phyloP scores from a whole-genome alignment of 2,329 filamentous ascomycete genomes.

The Penicillium fuscoglaucum region DNA sequence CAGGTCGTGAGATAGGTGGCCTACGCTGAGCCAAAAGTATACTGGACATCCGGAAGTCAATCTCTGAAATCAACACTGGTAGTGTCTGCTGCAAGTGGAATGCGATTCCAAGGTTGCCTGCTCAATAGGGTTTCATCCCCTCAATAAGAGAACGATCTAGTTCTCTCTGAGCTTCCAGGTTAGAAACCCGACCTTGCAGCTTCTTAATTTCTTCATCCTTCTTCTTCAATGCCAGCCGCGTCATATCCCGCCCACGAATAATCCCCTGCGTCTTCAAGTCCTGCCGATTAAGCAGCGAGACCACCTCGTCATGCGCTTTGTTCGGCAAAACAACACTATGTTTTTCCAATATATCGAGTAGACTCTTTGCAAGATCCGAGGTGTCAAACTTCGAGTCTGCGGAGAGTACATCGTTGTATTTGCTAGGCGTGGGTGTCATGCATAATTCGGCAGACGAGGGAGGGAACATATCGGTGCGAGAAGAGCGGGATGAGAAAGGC shows the following conservation, averaged over 20 bases:
- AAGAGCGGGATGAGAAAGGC: slow-evolving; percentile 13
- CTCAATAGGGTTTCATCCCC: background rate
- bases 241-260: slow-evolving; percentile 64
- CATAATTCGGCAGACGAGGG: slow-evolving; percentile 33
- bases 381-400: slow-evolving; percentile 21
- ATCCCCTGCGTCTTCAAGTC: slow-evolving; percentile 62
- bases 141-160: slow-evolving; percentile 51
- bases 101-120: background rate
- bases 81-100: background rate
- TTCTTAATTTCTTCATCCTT: slow-evolving; percentile 66
- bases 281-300: slow-evolving; percentile 54
- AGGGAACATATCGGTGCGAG: slow-evolving; percentile 11
- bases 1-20: background rate
- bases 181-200: slow-evolving; percentile 64
- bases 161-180: slow-evolving; percentile 57
- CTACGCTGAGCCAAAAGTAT: background rate
- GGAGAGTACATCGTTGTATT: slow-evolving; percentile 32
- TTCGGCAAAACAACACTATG: slow-evolving; percentile 37
- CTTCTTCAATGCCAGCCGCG: slow-evolving; percentile 60
- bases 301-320: slow-evolving; percentile 37
- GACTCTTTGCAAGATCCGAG: slow-evolving; percentile 27
- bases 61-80: background rate
- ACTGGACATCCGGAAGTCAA: no score
- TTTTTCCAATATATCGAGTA: slow-evolving; percentile 36
- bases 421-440: slow-evolving; percentile 35